Conservation (phyloP, 2,329 filamentous ascomycete genomes). For the Thelonectria discophora region DNA sequence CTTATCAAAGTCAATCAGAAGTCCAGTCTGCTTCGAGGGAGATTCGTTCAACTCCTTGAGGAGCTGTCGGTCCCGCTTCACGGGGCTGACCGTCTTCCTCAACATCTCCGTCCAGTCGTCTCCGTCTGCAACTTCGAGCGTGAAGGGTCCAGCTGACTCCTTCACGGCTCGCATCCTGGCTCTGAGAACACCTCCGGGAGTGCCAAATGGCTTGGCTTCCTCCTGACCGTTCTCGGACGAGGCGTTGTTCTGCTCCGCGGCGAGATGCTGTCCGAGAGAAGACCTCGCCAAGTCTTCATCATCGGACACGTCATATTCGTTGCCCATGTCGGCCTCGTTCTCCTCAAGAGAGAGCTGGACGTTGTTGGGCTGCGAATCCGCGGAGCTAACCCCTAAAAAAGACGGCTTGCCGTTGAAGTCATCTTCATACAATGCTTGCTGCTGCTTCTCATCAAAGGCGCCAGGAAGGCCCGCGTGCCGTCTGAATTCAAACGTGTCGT, state of each 20-base stretch:
- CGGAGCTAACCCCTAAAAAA: constrained; percentile 95
- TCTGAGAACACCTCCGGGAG: constrained; percentile 69
- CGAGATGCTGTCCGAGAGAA: constrained; percentile 76
- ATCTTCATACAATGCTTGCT: constrained; percentile 63
- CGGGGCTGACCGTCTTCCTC: constrained; percentile 90
- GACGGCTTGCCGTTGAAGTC: constrained; percentile 68
- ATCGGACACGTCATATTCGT: constrained; percentile 79
- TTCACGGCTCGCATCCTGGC: constrained; percentile 72
- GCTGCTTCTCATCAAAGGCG: constrained; percentile 75
- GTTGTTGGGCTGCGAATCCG: constrained; percentile 76
- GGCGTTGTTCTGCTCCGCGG: constrained; percentile 75
- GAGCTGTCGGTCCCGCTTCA: constrained; percentile 87
- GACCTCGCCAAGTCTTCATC: constrained; percentile 81
- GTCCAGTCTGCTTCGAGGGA: constrained; percentile 42
- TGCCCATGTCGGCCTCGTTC: constrained; percentile 64
- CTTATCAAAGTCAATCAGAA: constrained; percentile 42
- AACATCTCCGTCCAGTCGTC: constrained; percentile 95
- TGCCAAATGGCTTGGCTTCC: constrained; percentile 52
- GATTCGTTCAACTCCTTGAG: constrained; percentile 69
- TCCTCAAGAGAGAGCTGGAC: constrained; percentile 69
- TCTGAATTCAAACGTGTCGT: constrained; percentile 68
- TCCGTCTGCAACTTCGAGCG: constrained; percentile 70
- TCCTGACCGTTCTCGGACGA: constrained; percentile 63
- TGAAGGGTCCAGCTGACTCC: constrained; percentile 65
- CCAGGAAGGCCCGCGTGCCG: constrained; percentile 72